Evolutionary conservation across 306 rosid genomes (phyloP).

Genomic region (Psophocarpus tetragonolobus): DNA sequence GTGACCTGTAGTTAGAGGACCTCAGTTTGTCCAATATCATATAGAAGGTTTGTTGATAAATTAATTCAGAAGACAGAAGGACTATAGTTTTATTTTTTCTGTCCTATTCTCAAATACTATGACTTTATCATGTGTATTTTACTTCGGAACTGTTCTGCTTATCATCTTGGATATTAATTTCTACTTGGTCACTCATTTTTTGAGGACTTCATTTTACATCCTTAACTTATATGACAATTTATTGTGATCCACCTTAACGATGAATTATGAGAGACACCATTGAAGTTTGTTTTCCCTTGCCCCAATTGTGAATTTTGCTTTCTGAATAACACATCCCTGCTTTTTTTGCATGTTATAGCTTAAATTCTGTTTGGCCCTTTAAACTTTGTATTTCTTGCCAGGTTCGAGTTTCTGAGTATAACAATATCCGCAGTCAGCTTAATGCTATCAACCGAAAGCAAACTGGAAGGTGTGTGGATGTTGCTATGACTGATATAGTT

Average conservation of each 20-base stretch:
- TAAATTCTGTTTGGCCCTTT: conserved; percentile 14
- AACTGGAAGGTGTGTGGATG: conserved; percentile 68
- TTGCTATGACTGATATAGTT: not conserved
- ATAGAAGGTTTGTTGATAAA: not conserved
- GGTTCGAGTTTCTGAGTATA: conserved; percentile 88
- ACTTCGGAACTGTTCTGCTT: not conserved
- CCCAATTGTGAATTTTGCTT: not conserved
- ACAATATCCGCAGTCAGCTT: conserved; percentile 80
- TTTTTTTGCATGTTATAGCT: conserved; percentile 6
- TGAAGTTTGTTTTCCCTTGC: not conserved
- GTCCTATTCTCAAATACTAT: not conserved
- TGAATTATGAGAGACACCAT: not conserved
- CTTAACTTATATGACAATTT: not conserved
- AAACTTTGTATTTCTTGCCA: conserved; percentile 40
- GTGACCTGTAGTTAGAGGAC: not conserved
- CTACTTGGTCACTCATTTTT: not conserved
- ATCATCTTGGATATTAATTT: not conserved
- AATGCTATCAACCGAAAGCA: conserved; percentile 92
- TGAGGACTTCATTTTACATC: not conserved
- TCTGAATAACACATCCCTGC: conserved; percentile 14
- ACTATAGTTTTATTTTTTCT: not conserved
- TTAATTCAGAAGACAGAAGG: not conserved
- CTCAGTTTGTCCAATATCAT: not conserved
- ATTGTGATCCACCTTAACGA: conserved; percentile 16
- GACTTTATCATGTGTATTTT: conserved; percentile 7